Base-by-base conservation (phyloP, 73 alveolate genomes). In the Stentor roeselii region DNA sequence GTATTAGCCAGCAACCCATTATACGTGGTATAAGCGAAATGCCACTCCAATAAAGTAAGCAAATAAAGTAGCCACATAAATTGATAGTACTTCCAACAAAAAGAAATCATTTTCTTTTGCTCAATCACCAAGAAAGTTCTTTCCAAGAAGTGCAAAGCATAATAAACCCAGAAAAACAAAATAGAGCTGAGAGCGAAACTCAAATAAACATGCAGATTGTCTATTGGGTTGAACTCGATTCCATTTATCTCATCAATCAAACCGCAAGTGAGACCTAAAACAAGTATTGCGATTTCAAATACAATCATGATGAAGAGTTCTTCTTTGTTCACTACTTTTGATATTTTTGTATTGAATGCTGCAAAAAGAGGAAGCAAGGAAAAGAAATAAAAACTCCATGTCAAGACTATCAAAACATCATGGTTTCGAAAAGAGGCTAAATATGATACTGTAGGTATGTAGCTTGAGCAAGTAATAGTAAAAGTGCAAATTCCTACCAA, bases 1-100 rank as follows among this genome's bases (percentile, higher is more conserved):
- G 67, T 6, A 50, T 50, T 50, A 50, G 67, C 21, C 67, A 50
- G 21, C 30, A 50, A 11, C 6, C 21, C 21, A 21, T 50, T 50
- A 67, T 67, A 67, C 21, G 34, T 67, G 21, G 80, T 67, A 67
- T 67, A 67, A 21, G 50, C 80, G 34, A 67, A 67, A 67, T 67
- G 80, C 80, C 80, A 67, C 34, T 67, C 41, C 42, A 30, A 67
- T 1, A 21, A 21, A 30, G 80, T 67, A 27, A 67, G 2, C 21
- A 0, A 21, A 32, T 14, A n/a, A 67, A 67, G 41, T 0, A 67
- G 2, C 21, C 14, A 27, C 11, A n/a, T 34, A 0, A 32, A 36
- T 2, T 21, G 0, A 21, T 21, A 21, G 15, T 15, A 14, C 21
- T n/a, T 67, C 80, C 37, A 21, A 40, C 80, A 67, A 21, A 21